These are phyloP conservation scores for Mrakia frigida DNA, from an alignment of 768 basidiomycete genomes.

Conservation along the genomic window DNA sequence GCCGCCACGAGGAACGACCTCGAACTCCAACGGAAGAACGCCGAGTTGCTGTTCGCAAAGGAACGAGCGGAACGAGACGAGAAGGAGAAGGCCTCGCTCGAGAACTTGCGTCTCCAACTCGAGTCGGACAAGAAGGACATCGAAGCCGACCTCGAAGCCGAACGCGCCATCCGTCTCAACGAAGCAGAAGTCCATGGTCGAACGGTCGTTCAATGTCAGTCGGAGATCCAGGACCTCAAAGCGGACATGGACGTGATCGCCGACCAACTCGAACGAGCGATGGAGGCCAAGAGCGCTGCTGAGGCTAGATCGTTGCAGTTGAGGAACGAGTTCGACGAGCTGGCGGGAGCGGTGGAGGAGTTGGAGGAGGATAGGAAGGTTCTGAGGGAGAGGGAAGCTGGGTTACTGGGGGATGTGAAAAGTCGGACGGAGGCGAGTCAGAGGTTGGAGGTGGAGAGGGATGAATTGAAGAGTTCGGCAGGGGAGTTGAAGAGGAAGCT, in stretches of 20 bases:
- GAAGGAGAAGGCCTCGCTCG: slow-evolving; percentile 69
- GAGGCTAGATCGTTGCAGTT: slow-evolving; percentile 29
- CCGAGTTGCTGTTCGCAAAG: slow-evolving; percentile 70
- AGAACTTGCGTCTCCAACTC: slow-evolving; percentile 71
- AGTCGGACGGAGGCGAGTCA: slow-evolving; percentile 59
- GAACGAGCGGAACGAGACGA: slow-evolving; percentile 85
- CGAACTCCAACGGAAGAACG: slow-evolving; percentile 69
- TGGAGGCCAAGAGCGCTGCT: slow-evolving; percentile 61
- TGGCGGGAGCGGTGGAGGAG: slow-evolving; percentile 24
- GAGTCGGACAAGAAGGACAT: slow-evolving; percentile 78
- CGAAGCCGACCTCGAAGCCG: slow-evolving; percentile 73
- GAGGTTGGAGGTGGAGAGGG: slow-evolving; percentile 55
- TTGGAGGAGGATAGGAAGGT: slow-evolving; percentile 70
- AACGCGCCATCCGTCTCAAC: slow-evolving; percentile 70
- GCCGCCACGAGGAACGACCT: slow-evolving; percentile 90
- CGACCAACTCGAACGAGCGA: slow-evolving; percentile 73
- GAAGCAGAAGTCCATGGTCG: slow-evolving; percentile 77
- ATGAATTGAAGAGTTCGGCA: slow-evolving; percentile 59
- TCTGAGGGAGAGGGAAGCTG: slow-evolving; percentile 61
- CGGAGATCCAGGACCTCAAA: slow-evolving; percentile 74
- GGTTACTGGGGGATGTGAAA: slow-evolving; percentile 57
- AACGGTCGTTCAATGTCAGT: slow-evolving; percentile 64
- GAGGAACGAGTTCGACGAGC: slow-evolving; percentile 31
- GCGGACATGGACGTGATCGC: slow-evolving; percentile 77
- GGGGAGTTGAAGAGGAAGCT: slow-evolving; percentile 68